Percentiles rank a stretch among this genome's conserved stretches.
Evolutionary conservation across 2,329 filamentous ascomycete species (phyloP).

Genomic region (Ascomycota sp.): DNA sequence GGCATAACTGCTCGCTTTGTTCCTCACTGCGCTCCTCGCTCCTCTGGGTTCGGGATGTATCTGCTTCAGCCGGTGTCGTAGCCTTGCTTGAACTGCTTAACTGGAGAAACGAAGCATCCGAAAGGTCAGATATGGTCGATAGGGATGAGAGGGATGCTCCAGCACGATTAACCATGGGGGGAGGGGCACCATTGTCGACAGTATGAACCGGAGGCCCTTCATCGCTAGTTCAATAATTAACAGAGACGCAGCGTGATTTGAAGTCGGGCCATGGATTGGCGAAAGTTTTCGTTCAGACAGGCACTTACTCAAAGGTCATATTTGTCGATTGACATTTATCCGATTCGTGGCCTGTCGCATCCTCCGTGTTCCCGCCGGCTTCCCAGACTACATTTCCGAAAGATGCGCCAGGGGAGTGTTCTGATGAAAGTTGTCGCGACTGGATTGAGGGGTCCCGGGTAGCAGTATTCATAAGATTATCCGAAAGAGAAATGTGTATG

Average conservation of each 20-base stretch:
- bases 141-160: slow-evolving; percentile 32
- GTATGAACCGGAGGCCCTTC: slow-evolving; percentile 1
- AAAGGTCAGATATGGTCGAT: slow-evolving; percentile 30
- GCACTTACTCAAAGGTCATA: slow-evolving; percentile 10
- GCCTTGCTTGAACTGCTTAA: slow-evolving; percentile 40
- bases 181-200: slow-evolving; percentile 5
- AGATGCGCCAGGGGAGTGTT: slow-evolving; percentile 14
- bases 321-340: slow-evolving; percentile 7
- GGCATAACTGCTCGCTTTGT: slow-evolving; percentile 1
- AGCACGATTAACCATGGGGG: slow-evolving; percentile 5
- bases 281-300: too few species aligned
- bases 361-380: slow-evolving; percentile 16
- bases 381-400: slow-evolving; percentile 25
- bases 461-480: too few species aligned
- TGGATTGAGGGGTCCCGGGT: slow-evolving; percentile 5
- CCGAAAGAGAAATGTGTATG: too few species aligned
- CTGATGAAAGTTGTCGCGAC: slow-evolving; percentile 12
- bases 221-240: too few species aligned
- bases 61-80: slow-evolving; percentile 34
- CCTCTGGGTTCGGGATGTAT: slow-evolving; percentile 7
- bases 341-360: slow-evolving; percentile 4
- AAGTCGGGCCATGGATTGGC: too few species aligned
- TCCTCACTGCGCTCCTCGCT: slow-evolving; percentile 3
- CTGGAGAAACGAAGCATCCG: slow-evolving; percentile 32
- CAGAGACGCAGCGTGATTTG: too few species aligned